Evolutionary conservation across 768 basidiomycete genomes (phyloP).

Genomic region (Zangia roseola): DNA sequence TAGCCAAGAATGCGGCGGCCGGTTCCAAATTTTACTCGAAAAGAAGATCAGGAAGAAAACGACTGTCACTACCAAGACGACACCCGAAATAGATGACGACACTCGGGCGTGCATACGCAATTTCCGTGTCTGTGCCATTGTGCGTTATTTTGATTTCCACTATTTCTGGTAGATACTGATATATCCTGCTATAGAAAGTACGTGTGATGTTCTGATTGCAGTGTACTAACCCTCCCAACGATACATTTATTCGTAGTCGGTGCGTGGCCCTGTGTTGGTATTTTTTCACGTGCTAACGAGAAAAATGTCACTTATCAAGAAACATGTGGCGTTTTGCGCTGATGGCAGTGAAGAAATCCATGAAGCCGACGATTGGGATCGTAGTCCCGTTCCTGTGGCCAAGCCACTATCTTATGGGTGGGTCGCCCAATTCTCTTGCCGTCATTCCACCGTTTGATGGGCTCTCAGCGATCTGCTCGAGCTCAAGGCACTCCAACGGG

Average conservation of each 20-base stretch:
- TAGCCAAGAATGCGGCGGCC: slow-evolving; percentile 21
- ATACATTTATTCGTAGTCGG: slow-evolving; percentile 6
- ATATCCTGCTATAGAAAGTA: slow-evolving; percentile 13
- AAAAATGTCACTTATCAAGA: slow-evolving; percentile 22
- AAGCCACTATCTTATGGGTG: slow-evolving; percentile 65
- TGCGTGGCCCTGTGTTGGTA: not conserved
- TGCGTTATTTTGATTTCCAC: slow-evolving; percentile 6
- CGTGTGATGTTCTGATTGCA: not conserved
- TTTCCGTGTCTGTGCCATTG: slow-evolving; percentile 23
- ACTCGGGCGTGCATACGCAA: slow-evolving; percentile 23
- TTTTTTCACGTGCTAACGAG: not conserved
- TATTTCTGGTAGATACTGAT: not conserved
- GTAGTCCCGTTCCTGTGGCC: slow-evolving; percentile 67
- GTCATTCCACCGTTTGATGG: not conserved
- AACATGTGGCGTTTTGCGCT: slow-evolving; percentile 63
- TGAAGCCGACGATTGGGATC: slow-evolving; percentile 77
- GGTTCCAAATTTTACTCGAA: slow-evolving; percentile 25
- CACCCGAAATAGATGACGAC: slow-evolving; percentile 14
- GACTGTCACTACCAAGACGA: not conserved
- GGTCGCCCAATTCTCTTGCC: slow-evolving; percentile 31
- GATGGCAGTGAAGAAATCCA: slow-evolving; percentile 57
- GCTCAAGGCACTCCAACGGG: slow-evolving; percentile 66
- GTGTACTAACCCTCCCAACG: not conserved
- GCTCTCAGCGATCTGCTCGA: slow-evolving; percentile 57
- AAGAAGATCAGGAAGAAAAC: slow-evolving; percentile 13